phyloP scores from a whole-genome alignment of 495 filamentous ascomycete species.

The Chlorociboria aeruginascens region DNA sequence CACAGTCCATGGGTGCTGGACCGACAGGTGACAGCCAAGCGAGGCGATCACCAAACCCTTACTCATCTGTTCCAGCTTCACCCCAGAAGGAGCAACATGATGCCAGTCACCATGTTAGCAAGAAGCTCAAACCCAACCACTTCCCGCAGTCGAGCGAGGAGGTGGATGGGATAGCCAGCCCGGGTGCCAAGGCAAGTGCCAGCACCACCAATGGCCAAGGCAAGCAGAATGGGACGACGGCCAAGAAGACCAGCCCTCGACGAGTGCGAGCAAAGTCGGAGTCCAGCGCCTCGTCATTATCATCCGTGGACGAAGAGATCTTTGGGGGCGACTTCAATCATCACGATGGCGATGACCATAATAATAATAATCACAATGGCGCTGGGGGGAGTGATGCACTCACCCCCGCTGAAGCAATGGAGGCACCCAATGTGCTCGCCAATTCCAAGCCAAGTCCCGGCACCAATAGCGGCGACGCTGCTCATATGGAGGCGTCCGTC shows the following conservation, averaged over 20 bases:
- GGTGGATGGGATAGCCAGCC: constrained; percentile 4
- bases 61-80: constrained; percentile 8
- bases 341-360: no score
- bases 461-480: no score
- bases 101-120: constrained; percentile 20
- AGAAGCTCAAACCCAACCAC: constrained; percentile 24
- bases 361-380: no score
- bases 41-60: constrained; percentile 6
- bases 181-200: constrained; percentile 8
- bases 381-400: no score
- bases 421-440: no score
- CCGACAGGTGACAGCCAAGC: neutral
- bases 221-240: neutral
- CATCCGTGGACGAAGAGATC: constrained; percentile 27
- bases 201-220: constrained; percentile 1
- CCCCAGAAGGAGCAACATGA: constrained; percentile 10
- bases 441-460: no score
- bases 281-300: constrained; percentile 28
- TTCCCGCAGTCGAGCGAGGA: constrained; percentile 6
- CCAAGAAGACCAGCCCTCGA: neutral
- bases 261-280: constrained; percentile 18
- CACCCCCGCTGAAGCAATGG: no score
- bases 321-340: constrained; percentile 1
- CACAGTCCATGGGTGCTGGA: neutral
- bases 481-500: no score